phyloP scores from a whole-genome alignment of 176 grass and related monocot genomes.

The Alopecurus myosuroides region DNA sequence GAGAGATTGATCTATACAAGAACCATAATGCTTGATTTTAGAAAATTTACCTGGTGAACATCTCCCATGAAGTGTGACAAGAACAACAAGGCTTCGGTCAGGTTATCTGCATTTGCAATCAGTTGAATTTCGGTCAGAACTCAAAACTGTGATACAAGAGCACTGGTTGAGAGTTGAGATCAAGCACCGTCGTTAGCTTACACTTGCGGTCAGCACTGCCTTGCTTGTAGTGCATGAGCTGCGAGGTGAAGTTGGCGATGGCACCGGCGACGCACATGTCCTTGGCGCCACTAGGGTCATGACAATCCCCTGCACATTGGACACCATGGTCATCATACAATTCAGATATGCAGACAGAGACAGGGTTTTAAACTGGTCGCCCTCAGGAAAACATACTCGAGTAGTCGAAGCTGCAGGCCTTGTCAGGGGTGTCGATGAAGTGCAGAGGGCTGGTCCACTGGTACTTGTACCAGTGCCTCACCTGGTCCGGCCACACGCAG shows the following conservation, averaged over 20 bases:
- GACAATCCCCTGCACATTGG: slow-evolving; percentile 61
- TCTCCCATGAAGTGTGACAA: slow-evolving; percentile 94
- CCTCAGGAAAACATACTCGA: slow-evolving; percentile 27
- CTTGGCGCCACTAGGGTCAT: slow-evolving; percentile 41
- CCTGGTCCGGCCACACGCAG: slow-evolving; percentile 83
- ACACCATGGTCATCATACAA: neutral
- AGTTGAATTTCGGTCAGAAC: neutral
- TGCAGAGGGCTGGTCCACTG: slow-evolving; percentile 66
- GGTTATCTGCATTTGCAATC: slow-evolving; percentile 48
- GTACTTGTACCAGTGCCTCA: slow-evolving; percentile 80
- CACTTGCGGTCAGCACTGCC: slow-evolving; percentile 65
- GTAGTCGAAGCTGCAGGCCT: slow-evolving; percentile 77
- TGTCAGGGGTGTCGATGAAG: slow-evolving; percentile 89
- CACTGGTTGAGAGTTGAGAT: neutral
- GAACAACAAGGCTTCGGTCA: slow-evolving; percentile 83
- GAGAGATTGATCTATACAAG: neutral
- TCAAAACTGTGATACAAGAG: neutral
- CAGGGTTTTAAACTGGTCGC: neutral
- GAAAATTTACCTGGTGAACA: slow-evolving; percentile 57
- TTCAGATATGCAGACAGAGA: neutral
- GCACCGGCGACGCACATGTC: slow-evolving; percentile 85
- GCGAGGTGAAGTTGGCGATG: slow-evolving; percentile 74
- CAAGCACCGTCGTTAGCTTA: neutral
- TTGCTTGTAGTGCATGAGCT: slow-evolving; percentile 81
- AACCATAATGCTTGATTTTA: neutral